These are phyloP conservation scores for Chrysopogon serrulatus DNA, from an alignment of 176 grass and related monocot species.

Conservation along the genomic window DNA sequence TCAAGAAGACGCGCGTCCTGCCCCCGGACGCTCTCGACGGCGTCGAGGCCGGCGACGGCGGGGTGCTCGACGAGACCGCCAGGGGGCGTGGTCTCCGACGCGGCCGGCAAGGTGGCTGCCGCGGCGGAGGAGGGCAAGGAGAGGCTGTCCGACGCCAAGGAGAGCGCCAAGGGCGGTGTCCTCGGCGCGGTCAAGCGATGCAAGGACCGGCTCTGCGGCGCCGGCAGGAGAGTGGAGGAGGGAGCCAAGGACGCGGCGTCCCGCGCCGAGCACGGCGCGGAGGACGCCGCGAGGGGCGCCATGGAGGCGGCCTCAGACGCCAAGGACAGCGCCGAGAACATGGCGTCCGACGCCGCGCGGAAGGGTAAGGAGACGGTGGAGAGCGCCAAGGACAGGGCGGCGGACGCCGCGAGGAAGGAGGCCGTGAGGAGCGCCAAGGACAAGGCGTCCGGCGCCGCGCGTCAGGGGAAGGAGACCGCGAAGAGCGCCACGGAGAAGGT, in stretches of 20 bases:
- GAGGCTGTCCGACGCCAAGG: conserved; percentile 33
- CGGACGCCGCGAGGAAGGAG: conserved; percentile 2
- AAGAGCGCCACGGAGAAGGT: conserved; percentile 19
- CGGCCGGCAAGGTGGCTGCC: background rate
- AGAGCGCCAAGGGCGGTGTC: conserved; percentile 30
- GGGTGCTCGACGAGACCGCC: background rate
- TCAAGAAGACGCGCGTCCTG: conserved; percentile 12
- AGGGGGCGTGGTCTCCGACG: background rate
- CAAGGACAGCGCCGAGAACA: conserved; percentile 28
- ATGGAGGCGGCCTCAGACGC: conserved; percentile 2
- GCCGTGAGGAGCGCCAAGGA: background rate
- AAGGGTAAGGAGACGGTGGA: background rate
- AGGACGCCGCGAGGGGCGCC: background rate
- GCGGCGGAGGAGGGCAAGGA: conserved; percentile 34
- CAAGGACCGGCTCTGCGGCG: conserved; percentile 52
- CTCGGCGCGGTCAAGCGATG: conserved; percentile 34
- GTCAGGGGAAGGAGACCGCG: conserved; percentile 32
- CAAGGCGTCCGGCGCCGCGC: conserved; percentile 8
- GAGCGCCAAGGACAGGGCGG: conserved; percentile 11
- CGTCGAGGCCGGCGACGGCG: conserved; percentile 19
- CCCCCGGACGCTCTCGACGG: background rate
- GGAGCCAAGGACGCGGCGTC: conserved; percentile 13
- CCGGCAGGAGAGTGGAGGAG: conserved; percentile 22
- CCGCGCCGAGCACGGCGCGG: background rate
- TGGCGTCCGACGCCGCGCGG: conserved; percentile 16